Conservation (phyloP, 495 filamentous ascomycete species). For the Pseudoneurospora amorphoporcata region DNA sequence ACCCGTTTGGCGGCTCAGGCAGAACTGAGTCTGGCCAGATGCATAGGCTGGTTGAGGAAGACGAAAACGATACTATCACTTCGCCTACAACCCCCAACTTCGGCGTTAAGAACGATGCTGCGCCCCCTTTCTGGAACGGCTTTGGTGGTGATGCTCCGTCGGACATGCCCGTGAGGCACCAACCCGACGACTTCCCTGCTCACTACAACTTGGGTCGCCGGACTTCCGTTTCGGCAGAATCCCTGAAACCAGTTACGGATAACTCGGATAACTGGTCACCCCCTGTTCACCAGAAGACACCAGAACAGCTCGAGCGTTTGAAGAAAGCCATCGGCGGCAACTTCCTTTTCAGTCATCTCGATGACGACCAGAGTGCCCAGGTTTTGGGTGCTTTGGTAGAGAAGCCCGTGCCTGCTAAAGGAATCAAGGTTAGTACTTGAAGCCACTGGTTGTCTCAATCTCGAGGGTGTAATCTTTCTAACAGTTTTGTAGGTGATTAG, state of each 20-base stretch:
- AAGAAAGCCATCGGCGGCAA: conserved; percentile 75
- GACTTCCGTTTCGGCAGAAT: conserved; percentile 94
- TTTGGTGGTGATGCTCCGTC: conserved; percentile 39
- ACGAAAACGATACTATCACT: conserved; percentile 46
- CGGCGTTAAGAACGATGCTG: conserved; percentile 10
- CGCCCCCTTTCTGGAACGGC: conserved; percentile 26
- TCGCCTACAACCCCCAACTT: conserved; percentile 47
- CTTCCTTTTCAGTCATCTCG: conserved; percentile 89
- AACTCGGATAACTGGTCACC: conserved; percentile 83
- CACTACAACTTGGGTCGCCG: conserved; percentile 91
- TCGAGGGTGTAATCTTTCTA: background rate
- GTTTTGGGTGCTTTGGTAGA: conserved; percentile 87
- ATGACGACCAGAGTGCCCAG: conserved; percentile 79
- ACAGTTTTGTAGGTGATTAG: conserved; percentile 57
- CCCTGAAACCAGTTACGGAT: conserved; percentile 76
- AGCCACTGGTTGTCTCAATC: background rate
- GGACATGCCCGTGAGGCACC: conserved; percentile 30
- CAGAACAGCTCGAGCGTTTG: conserved; percentile 69
- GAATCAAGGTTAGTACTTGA: conserved; percentile 55
- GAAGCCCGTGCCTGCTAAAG: conserved; percentile 89
- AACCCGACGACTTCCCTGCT: conserved; percentile 66
- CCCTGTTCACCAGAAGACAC: conserved; percentile 69
- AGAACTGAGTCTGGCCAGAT: conserved; percentile 31
- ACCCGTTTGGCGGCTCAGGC: conserved; percentile 36
- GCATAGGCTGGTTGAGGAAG: conserved; percentile 47